Evolutionary conservation across 176 grass and related monocot species (phyloP), one percentile per base, ranked within the genome.

Genomic region (Carex scoparia): DNA sequence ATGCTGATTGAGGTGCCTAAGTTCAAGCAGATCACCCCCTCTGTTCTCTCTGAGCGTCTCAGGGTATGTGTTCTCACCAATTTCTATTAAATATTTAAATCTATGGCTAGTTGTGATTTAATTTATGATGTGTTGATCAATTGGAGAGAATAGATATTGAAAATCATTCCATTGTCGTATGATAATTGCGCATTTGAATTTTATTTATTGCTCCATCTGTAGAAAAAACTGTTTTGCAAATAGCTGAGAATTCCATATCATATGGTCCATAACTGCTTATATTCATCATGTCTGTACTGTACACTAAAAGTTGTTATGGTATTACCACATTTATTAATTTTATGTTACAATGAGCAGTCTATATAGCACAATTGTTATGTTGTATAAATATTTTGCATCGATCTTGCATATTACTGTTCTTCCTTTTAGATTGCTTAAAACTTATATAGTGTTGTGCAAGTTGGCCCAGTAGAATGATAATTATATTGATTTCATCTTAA

Each of bases 11-110:
- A 87, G 49, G 85, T 87, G 9, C 85, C 85, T 16, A 87, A 87
- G 85, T 87, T 38, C 78, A 87, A 87, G 85, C 85, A 87, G 76
- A 87, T 87, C 48, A 87, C 85, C 65, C 85, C 85, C 9, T 87
- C 85, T 14, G 77, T 87, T 15, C 73, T 87, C 14, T 87, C 85
- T 10, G 85, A 87, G 76, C 77, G 85, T 80, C 79, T 87, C 11
- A 87, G 85, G 85, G 85, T 87, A 87, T 71, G 19, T n/a, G 16
- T 59, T 64, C 63, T 57, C 31, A 49, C 16, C 15, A n/a, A 46
- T 7, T 19, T 30, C 3, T 59, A 42, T 72, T 61, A 59, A 23
- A 23, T 23, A 23, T 23, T 23, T 23, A 23, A 7, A 31, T 9
- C 13, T 77, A 31, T 33, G 10, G 12, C 9, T 77, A 7, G n/a